Evolutionary conservation across 805 yeast species (phyloP).

Genomic region (Candida coleopterorum): DNA sequence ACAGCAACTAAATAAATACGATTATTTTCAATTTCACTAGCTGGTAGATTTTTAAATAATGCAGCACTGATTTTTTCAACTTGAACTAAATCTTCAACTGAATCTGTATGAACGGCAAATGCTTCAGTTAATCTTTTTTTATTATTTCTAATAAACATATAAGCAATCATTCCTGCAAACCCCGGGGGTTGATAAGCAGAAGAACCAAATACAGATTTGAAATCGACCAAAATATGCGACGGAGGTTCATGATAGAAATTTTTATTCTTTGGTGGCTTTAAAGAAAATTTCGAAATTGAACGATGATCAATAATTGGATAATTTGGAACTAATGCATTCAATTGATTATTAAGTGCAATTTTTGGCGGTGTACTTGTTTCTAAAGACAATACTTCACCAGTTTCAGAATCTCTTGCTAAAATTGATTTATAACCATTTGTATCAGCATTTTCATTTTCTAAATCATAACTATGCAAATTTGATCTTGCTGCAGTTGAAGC

Average conservation of each 20-base stretch:
- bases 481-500: conserved; percentile 38
- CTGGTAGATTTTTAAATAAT: conserved; percentile 70
- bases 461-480: conserved; percentile 35
- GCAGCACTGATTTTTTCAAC: conserved; percentile 75
- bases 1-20: conserved; percentile 74
- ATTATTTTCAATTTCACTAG: conserved; percentile 56
- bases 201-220: conserved; percentile 61
- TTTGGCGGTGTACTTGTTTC: conserved; percentile 45
- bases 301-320: conserved; percentile 51
- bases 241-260: conserved; percentile 49
- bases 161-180: conserved; percentile 66
- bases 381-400: conserved; percentile 52
- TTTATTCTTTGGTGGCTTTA: conserved; percentile 43
- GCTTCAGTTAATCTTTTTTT: conserved; percentile 71
- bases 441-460: conserved; percentile 41
- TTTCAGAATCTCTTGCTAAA: conserved; percentile 54
- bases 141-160: conserved; percentile 63
- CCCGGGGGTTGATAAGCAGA: conserved; percentile 60
- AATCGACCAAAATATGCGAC: conserved; percentile 70
- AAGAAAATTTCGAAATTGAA: conserved; percentile 21
- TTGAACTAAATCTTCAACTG: conserved; percentile 49
- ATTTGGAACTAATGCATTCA: conserved; percentile 67
- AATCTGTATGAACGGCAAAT: conserved; percentile 60
- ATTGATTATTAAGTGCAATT: conserved; percentile 63
- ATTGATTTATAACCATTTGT: conserved; percentile 65